Percentiles rank a stretch among this genome's conserved stretches.
phyloP scores from a whole-genome alignment of 441 rosid species.

The Arabidopsis lyrata region DNA sequence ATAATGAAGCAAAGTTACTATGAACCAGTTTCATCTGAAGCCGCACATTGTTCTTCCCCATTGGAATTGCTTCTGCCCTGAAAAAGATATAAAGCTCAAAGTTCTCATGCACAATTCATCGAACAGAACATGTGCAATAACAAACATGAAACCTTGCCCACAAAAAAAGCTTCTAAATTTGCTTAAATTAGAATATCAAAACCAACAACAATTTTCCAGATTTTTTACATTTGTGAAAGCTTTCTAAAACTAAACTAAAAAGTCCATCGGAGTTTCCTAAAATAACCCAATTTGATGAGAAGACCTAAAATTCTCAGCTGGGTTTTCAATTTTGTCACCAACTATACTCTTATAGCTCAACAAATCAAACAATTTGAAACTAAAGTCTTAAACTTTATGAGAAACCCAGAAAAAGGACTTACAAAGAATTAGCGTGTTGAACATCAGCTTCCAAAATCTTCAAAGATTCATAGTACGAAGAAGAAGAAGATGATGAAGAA shows the following conservation, averaged over 20 bases:
- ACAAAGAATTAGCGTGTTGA: constrained; percentile 89
- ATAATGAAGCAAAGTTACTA: constrained; percentile 81
- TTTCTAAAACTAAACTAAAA: constrained; percentile 2
- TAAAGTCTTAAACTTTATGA: constrained; percentile 33
- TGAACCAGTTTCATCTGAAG: constrained; percentile 91
- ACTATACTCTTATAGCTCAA: constrained; percentile 33
- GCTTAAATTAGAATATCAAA: constrained; percentile 11
- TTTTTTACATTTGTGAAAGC: background rate
- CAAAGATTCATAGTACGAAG: constrained; percentile 81
- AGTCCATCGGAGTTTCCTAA: constrained; percentile 26
- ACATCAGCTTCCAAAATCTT: constrained; percentile 88
- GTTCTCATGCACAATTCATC: constrained; percentile 15
- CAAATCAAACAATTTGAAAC: constrained; percentile 9
- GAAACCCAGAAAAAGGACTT: constrained; percentile 49
- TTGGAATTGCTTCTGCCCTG: constrained; percentile 94
- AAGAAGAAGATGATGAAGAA: constrained; percentile 21
- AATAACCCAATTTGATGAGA: constrained; percentile 25
- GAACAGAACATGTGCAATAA: constrained; percentile 26
- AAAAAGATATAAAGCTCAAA: constrained; percentile 26
- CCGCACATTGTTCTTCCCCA: constrained; percentile 72
- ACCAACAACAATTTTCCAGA: background rate
- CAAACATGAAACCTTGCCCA: background rate
- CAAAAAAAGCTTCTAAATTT: constrained; percentile 11
- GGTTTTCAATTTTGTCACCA: constrained; percentile 22
- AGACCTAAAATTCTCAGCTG: constrained; percentile 26